Base-by-base conservation (phyloP, 495 filamentous ascomycete genomes). In the Hypoxylon lienhwacheense region DNA sequence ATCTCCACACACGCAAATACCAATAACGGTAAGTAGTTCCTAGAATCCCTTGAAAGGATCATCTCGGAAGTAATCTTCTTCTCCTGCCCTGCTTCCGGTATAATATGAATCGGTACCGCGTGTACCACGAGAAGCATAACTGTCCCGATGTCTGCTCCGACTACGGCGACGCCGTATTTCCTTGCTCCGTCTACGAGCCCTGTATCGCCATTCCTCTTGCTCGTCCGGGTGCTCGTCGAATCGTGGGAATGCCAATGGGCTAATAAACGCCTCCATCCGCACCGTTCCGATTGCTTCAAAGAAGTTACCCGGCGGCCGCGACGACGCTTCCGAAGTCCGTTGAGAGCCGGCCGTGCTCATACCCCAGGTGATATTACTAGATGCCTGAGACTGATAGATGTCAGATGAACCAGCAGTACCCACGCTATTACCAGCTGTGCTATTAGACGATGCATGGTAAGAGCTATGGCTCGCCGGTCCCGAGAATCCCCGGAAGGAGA, bases 221-320 rank as follows among this genome's bases (percentile, higher is more conserved):
- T 78, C 74, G 50, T 76, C 70, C 24, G 70, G 70, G 31, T 73
- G 70, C 15, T 77, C 76, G 3, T 76, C 70, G 32, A 73, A 70
- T 5, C 63, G 67, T 1, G 63, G 60, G 34, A 76, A 70, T 5
- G 70, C 67, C 10, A 81, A 66, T 10, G 81, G 80, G 48, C 83
- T 84, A 44, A 91, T 87, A 65, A 98, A 98, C 0, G 93, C 93
- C 69, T 97, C 93, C 93, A 98, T 98, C 21, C 93, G 83, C 31
- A 98, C 83, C 7, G 90, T 96, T 11, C 93, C 93, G 21, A 95
- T 86, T 0, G 87, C 85, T 31, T 87, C 84, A 66, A 86, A 85
- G 70, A 85, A 85, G 51, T 85, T 85, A 45, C 54, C 73, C 15
- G 68, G 61, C 15, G 22, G 77, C 70, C 59, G 77, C 68, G 69